A percentile compares a stretch with the other conserved stretches of the same genome.
Evolutionary conservation across 495 filamentous ascomycete species (phyloP).

Genomic region (Aspergillus nanangensis): DNA sequence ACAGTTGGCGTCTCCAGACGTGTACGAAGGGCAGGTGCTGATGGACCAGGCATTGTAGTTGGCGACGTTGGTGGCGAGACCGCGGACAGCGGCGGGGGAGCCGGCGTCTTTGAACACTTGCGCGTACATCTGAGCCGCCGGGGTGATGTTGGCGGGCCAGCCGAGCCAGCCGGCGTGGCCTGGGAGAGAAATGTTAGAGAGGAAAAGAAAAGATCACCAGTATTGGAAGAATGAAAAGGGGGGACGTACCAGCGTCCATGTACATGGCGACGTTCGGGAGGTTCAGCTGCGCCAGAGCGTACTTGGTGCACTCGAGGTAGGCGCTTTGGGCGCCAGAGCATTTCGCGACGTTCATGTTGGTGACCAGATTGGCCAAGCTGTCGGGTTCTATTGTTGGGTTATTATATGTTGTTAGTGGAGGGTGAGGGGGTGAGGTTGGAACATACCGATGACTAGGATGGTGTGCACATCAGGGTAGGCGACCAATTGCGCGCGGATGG

Average conservation of each 20-base stretch:
- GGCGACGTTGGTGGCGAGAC: constrained; percentile 73
- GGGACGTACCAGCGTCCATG: constrained; percentile 59
- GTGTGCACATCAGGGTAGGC: constrained; percentile 27
- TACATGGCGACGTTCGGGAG: constrained; percentile 80
- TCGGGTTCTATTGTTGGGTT: no score
- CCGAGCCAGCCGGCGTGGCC: constrained; percentile 68
- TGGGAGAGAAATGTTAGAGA: no score
- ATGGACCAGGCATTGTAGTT: constrained; percentile 67
- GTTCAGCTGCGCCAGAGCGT: constrained; percentile 66
- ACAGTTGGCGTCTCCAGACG: constrained; percentile 37
- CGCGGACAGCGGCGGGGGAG: constrained; percentile 60
- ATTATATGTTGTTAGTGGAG: no score
- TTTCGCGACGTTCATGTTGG: constrained; percentile 59
- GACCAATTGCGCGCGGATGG: constrained; percentile 29
- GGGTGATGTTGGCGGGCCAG: constrained; percentile 71
- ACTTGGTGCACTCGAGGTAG: constrained; percentile 66
- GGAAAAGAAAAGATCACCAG: no score
- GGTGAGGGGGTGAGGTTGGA: no score
- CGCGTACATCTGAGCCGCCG: constrained; percentile 67
- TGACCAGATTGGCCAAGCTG: constrained; percentile 76
- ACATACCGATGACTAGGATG: constrained; percentile 50
- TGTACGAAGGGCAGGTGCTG: constrained; percentile 38
- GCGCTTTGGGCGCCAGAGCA: constrained; percentile 58
- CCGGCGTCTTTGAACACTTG: constrained; percentile 63
- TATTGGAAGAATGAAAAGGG: no score